Evolutionary conservation across 345 rosid species (phyloP).

Genomic region (Eucalyptus grandis): DNA sequence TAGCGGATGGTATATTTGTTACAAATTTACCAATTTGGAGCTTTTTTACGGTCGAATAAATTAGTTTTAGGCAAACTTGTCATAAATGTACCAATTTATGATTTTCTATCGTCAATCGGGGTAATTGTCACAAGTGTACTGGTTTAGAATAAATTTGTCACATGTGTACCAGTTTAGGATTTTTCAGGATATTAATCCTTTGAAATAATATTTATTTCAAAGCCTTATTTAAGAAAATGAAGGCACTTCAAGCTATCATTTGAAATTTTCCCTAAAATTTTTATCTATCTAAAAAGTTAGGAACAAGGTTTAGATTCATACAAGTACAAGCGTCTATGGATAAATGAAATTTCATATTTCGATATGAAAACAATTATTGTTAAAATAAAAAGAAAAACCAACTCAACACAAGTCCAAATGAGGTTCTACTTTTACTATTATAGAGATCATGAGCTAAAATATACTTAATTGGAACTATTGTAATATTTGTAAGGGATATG

Average conservation of each 20-base stretch:
- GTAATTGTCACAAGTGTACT: too few relatives aligned
- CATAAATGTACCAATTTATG: too few relatives aligned
- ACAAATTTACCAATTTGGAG: too few relatives aligned
- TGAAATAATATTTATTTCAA: fast-evolving
- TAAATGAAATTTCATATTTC: neutral
- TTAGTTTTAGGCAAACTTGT: too few relatives aligned
- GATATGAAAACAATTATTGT: neutral
- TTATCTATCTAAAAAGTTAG: neutral
- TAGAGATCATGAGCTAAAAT: neutral
- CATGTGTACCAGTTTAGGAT: too few relatives aligned
- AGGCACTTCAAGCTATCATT: fast-evolving
- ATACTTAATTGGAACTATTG: neutral
- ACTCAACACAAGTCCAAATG: neutral
- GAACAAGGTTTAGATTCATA: neutral
- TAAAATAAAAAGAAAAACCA: neutral
- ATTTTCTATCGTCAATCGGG: too few relatives aligned
- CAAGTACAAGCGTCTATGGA: fast-evolving
- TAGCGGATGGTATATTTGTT: too few relatives aligned
- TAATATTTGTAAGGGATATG: neutral
- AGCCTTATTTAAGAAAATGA: too few relatives aligned
- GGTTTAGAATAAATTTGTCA: too few relatives aligned
- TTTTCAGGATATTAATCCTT: too few relatives aligned
- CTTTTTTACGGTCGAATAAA: too few relatives aligned
- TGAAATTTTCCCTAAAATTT: too few relatives aligned
- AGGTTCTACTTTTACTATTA: neutral